Percentiles rank a stretch among this genome's conserved stretches.
These are phyloP conservation scores for Clarireedia sp. DNA, from an alignment of 2,329 filamentous ascomycete genomes.

Conservation along the genomic window DNA sequence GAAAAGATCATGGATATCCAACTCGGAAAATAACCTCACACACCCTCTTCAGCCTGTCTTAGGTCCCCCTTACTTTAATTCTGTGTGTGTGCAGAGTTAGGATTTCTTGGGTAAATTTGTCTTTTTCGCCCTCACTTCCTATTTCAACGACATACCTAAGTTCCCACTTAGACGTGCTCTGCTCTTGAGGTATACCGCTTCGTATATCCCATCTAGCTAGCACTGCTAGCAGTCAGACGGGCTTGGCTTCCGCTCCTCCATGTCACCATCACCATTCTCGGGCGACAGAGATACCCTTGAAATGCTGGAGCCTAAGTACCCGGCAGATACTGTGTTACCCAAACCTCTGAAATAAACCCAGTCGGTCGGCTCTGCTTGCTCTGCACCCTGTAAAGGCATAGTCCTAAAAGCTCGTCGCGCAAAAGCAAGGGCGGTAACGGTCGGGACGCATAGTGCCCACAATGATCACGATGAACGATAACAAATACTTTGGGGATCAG, in stretches of 20 bases:
- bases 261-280: neutral
- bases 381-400: too few relatives aligned
- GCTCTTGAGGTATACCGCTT: neutral
- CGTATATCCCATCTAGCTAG: neutral
- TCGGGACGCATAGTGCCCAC: too few relatives aligned
- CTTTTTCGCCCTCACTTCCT: neutral
- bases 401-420: too few relatives aligned
- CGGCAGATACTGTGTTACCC: neutral
- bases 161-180: neutral
- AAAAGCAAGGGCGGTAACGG: too few relatives aligned
- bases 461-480: too few relatives aligned
- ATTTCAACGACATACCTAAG: neutral
- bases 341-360: too few relatives aligned
- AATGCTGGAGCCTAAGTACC: neutral
- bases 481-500: neutral
- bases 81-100: too few relatives aligned
- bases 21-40: neutral
- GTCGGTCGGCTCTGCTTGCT: too few relatives aligned
- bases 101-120: neutral
- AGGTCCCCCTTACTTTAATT: too few relatives aligned
- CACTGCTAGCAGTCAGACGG: neutral
- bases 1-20: neutral
- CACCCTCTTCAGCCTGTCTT: too few relatives aligned
- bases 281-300: neutral
- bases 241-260: neutral